phyloP scores from a whole-genome alignment of 352 stramenopile species.

The Aphanomyces euteiches region DNA sequence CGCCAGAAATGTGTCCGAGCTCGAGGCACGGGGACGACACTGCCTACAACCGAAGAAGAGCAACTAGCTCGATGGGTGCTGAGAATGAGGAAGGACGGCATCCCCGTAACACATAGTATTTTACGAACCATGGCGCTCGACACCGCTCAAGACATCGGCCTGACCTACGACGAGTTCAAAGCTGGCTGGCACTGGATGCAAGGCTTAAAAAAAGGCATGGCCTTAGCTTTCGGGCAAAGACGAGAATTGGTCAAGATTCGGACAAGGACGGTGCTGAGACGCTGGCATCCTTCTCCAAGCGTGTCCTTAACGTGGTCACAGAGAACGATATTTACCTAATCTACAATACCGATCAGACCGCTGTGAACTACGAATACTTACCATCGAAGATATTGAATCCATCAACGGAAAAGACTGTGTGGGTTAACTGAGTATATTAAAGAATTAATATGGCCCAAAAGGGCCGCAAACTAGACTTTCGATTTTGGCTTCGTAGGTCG shows the following conservation, averaged over 20 bases:
- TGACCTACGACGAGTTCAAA: slow-evolving; percentile 17
- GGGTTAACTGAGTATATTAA: too few relatives aligned
- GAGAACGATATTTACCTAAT: slow-evolving; percentile 6
- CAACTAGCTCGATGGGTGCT: slow-evolving; percentile 34
- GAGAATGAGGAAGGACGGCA: slow-evolving; percentile 28
- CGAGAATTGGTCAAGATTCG: not conserved
- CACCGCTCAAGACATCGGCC: slow-evolving; percentile 14
- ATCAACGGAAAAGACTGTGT: slow-evolving; percentile 29
- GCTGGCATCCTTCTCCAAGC: not conserved
- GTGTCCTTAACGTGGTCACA: not conserved
- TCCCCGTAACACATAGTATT: slow-evolving; percentile 35
- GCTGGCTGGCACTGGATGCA: slow-evolving; percentile 7
- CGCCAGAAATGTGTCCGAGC: slow-evolving; percentile 4
- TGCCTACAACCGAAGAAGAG: slow-evolving; percentile 29
- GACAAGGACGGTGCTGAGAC: not conserved
- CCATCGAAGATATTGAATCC: slow-evolving; percentile 31
- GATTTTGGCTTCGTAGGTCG: too few relatives aligned
- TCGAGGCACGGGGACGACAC: slow-evolving; percentile 18
- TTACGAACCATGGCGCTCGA: slow-evolving; percentile 30
- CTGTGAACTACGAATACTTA: slow-evolving; percentile 41
- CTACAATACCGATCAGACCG: too few relatives aligned
- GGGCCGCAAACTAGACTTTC: too few relatives aligned
- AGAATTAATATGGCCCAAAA: too few relatives aligned
- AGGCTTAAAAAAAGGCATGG: slow-evolving; percentile 30
- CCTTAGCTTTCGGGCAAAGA: slow-evolving; percentile 16